Evolutionary conservation across 805 yeast species (phyloP), one percentile per base, ranked within the genome.

Genomic region (Torulaspora delbrueckii): DNA sequence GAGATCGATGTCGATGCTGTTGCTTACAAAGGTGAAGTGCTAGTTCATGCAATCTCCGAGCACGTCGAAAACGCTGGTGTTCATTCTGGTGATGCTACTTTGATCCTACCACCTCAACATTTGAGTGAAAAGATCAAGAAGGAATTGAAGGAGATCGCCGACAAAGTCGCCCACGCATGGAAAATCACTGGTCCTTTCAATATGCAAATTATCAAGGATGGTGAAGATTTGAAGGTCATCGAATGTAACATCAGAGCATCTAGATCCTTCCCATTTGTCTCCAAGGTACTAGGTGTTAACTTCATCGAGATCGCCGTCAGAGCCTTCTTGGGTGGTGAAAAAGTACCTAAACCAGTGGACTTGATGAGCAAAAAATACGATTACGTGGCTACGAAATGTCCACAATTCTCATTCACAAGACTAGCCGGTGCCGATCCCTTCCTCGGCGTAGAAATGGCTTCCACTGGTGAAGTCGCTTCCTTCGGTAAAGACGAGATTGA

Each of bases 341-440:
- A 81, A 45, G 82, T 85, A 39, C 95, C 95, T 34, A 76, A 72
- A 40, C 95, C 98, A 41, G 81, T 76, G 31, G 83, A 93, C 64
- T 75, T 91, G 66, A 91, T 93, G 97, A 44, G 54, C 41, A 73
- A 75, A 59, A 59, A 74, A 47, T 86, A 87, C 69, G 73, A 78
- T 57, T 86, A 88, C 62, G 98, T 91, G 63, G 98, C 98, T 41
- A 86, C 95, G 45, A 93, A 93, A 73, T 97, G 91, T 45, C 99
- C 99, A 39, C 99, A 93, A 73, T 93, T 93, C 71, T 91, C 98
- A 6, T 93, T 93, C 75, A 90, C 98, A 32, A 83, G 99, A 74
- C 77, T 93, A 62, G 97, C 98, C 14, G 99, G 99, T 56, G 99
- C 99, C 41, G 99, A 93, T 69, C 99, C 99, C 53, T 90, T 86